Evolutionary conservation across 768 basidiomycete species (phyloP).

Genomic region (Amanita thiersii): DNA sequence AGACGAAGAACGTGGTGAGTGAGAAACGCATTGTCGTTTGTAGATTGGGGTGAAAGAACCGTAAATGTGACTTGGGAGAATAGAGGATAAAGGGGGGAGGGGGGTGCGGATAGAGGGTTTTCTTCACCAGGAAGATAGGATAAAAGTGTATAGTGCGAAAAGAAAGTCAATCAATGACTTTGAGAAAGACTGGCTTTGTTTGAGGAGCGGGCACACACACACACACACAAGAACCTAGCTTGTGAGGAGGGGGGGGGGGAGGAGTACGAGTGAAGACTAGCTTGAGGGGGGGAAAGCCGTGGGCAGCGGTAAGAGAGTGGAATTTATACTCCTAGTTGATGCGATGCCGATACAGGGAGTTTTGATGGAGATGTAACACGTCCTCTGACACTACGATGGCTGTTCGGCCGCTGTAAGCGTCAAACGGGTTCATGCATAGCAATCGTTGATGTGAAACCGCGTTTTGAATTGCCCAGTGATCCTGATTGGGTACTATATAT

Average conservation of each 20-base stretch:
- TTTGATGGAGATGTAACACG: too few species aligned
- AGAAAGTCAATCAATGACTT: slow-evolving; percentile 9
- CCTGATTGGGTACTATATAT: too few species aligned
- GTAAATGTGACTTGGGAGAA: too few species aligned
- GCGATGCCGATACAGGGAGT: too few species aligned
- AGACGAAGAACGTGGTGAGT: slow-evolving; percentile 10
- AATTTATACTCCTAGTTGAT: too few species aligned
- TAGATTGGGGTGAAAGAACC: slow-evolving; percentile 2
- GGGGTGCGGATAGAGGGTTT: slow-evolving; percentile 11
- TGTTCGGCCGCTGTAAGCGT: too few species aligned
- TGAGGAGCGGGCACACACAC: neutral
- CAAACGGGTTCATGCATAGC: too few species aligned
- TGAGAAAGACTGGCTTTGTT: slow-evolving; percentile 8
- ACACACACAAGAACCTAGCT: slow-evolving; percentile 27
- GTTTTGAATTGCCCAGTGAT: too few species aligned
- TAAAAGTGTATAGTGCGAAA: too few species aligned
- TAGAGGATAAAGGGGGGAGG: slow-evolving; percentile 10
- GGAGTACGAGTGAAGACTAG: slow-evolving; percentile 24
- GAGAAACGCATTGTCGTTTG: slow-evolving; percentile 22
- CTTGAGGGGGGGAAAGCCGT: slow-evolving; percentile 21
- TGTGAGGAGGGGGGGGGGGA: slow-evolving; percentile 17
- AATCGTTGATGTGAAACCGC: too few species aligned
- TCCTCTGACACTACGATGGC: too few species aligned
- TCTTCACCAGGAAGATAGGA: slow-evolving; percentile 22
- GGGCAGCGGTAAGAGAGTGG: too few species aligned